Percentiles rank a stretch among this genome's conserved stretches.
These are phyloP conservation scores for Thelephora ganbajun DNA, from an alignment of 768 basidiomycete genomes.

Conservation along the genomic window DNA sequence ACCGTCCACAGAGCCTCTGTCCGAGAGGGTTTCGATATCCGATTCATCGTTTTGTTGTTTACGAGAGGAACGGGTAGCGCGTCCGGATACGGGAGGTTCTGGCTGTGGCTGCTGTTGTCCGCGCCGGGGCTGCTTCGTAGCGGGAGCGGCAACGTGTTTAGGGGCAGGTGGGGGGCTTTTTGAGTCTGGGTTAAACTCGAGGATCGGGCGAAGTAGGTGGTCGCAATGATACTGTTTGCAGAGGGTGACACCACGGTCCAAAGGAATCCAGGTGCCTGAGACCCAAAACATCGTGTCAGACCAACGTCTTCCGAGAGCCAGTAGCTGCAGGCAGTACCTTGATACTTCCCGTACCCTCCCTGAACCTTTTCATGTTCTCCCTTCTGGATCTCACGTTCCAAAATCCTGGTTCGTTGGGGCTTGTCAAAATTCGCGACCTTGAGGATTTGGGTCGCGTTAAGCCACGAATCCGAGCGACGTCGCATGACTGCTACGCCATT, in stretches of 20 bases:
- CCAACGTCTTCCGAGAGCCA: not conserved
- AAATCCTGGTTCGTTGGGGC: conserved; percentile 90
- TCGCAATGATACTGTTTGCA: conserved; percentile 94
- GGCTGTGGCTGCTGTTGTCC: conserved; percentile 22
- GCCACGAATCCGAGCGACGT: conserved; percentile 88
- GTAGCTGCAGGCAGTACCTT: conserved; percentile 45
- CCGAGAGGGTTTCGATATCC: conserved; percentile 50
- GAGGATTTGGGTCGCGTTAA: conserved; percentile 98
- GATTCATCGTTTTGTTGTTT: conserved; percentile 39
- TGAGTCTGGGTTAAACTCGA: conserved; percentile 82
- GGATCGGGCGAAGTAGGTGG: conserved; percentile 72
- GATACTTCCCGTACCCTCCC: conserved; percentile 98
- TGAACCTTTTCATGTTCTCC: conserved; percentile 99
- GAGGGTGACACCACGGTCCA: conserved; percentile 74
- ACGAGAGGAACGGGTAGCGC: conserved; percentile 50
- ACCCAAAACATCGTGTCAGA: not conserved
- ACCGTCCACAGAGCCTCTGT: conserved; percentile 71
- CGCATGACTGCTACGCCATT: conserved; percentile 97
- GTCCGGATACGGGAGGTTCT: conserved; percentile 10
- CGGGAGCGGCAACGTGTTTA: conserved; percentile 78
- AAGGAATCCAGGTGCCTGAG: conserved; percentile 95
- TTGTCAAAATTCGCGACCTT: conserved; percentile 99
- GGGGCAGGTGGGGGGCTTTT: conserved; percentile 92
- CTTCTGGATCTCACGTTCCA: conserved; percentile 97
- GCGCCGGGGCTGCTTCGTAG: conserved; percentile 30